Base-by-base conservation (phyloP, 768 basidiomycete genomes). In the Grammothele lineata region DNA sequence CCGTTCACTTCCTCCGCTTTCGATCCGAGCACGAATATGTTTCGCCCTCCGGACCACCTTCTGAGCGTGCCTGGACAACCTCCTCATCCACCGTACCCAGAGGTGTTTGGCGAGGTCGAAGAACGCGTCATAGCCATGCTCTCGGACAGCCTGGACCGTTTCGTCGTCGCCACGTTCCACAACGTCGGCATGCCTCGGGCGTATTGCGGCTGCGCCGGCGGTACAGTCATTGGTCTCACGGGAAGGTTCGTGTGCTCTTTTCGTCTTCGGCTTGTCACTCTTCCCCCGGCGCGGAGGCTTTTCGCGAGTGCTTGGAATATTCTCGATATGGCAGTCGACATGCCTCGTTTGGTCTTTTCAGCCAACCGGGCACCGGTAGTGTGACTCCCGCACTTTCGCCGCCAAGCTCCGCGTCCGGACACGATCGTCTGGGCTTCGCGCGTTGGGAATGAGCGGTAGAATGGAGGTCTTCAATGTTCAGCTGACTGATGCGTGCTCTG, bases 131-230 rank as follows among this genome's bases (percentile, higher is more conserved):
- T 71, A 11, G 70, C 64, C 27, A 78, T 79, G 72, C 76, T 90
- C 44, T 72, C 80, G 45, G 76, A 76, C 36, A 82, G 81, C 37
- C 76, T 89, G 5, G 68, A 69, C 8, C 75, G 83, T 0, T 89
- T 87, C 54, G 82, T 87, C 17, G 62, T 71, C 10, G 84, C 83
- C 3, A 83, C 86, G 40, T 78, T 79, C 60, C 80, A 78, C 57
- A 83, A 76, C 45, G 85, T 89, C 8, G 87, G 87, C 10, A 86
- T 78, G 48, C 74, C 73, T 44, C 71, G 86, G 36, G 84, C 81
- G 1, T 61, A 81, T 18, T 88, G 87, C 53, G 87, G 87, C 10
- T 77, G 87, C 35, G 64, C 80, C 2, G 85, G 75, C 3, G 85
- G 87, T 1, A 64, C 67, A 24, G n/a, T 78, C 10, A 71, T 80